Evolutionary conservation across 345 rosid species (phyloP), one percentile per base, ranked within the genome.

Genomic region (Murraya koenigii): DNA sequence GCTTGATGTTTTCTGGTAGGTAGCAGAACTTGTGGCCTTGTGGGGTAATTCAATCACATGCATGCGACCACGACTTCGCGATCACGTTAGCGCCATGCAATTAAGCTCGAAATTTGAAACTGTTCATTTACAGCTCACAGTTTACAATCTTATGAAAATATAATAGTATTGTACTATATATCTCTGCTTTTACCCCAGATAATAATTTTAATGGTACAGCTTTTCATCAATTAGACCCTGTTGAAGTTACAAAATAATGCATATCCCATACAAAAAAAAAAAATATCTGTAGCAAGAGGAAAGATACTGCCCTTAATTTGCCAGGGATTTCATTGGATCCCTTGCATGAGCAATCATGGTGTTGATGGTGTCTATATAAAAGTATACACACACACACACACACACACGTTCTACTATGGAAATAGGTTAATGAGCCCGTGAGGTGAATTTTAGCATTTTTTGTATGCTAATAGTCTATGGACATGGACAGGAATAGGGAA

Each of bases 271-370:
- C 67, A 33, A 64, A 30, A n/a, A n/a, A n/a, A n/a, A n/a, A n/a
- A n/a, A n/a, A n/a, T n/a, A 32, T 33, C 25, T 0, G 23, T 17
- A 17, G 19, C 38, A 65, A 35, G 25, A 22, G 35, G 35, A 65
- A 65, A 2, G 38, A n/a, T n/a, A 6, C 17, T 35, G 41, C 25
- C 23, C 3, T 65, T 65, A 41, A 41, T 41, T 41, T 41, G 66
- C 36, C 17, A 35, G 35, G 25, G 4, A 69, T 4, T 28, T 69
- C 39, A 70, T 32, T 28, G 62, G 74, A 70, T 38, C 49, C 23
- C 32, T 52, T 70, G 74, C 65, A 25, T 3, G 65, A 84, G 77
- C 23, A 83, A 75, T 25, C 30, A 36, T 74, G 69, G 74, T 25
- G 25, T 22, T 25, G 23, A 28, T 74, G 69, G 74, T 75, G 17